phyloP scores from a whole-genome alignment of 176 grass and related monocot genomes.

The Carex pumila region DNA sequence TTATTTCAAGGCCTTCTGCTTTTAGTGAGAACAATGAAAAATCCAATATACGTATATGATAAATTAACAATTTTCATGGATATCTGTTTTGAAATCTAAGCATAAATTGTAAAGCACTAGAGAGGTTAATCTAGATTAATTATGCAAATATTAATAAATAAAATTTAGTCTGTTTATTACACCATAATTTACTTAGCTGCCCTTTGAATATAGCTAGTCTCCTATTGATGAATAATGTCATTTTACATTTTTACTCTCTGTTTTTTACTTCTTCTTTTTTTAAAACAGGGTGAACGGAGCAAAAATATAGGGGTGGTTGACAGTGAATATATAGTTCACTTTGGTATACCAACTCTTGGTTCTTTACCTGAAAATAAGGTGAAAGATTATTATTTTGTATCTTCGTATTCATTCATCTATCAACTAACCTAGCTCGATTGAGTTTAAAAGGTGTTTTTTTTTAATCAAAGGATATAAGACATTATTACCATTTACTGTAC shows the following conservation, averaged over 20 bases:
- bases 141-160: background rate
- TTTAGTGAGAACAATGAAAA: background rate
- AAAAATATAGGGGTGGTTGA: constrained; percentile 66
- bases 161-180: background rate
- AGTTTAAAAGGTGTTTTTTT: background rate
- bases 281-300: constrained; percentile 41
- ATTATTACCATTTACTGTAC: background rate
- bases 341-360: constrained; percentile 58
- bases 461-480: background rate
- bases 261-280: background rate
- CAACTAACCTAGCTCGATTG: background rate
- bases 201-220: background rate
- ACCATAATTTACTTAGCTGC: background rate
- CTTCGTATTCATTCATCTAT: background rate
- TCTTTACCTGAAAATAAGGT: constrained; percentile 33
- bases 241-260: background rate
- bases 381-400: background rate
- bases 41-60: background rate
- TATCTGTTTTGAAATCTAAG: background rate
- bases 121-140: background rate
- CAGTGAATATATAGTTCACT: constrained; percentile 66
- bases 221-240: background rate
- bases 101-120: background rate
- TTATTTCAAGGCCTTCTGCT: background rate
- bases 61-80: background rate